Percentiles rank a stretch among this genome's conserved stretches.
phyloP scores from a whole-genome alignment of 2,329 filamentous ascomycete genomes.

The Exophiala spinifera region DNA sequence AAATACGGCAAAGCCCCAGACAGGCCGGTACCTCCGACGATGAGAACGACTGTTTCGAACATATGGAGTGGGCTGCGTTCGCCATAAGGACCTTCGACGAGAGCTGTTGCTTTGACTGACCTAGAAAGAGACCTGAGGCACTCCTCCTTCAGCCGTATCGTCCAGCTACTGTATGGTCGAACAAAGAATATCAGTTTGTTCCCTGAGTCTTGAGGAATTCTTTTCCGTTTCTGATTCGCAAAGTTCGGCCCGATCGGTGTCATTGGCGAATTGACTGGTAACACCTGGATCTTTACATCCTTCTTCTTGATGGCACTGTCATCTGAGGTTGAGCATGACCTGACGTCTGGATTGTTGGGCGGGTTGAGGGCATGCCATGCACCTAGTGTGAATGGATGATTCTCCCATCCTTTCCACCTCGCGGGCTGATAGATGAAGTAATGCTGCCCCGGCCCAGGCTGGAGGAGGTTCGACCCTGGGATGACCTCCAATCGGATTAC shows the following conservation, averaged over 20 bases:
- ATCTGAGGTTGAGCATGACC: not conserved
- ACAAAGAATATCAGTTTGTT: slow-evolving; percentile 47
- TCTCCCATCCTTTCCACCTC: slow-evolving; percentile 47
- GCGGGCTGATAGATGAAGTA: slow-evolving; percentile 51
- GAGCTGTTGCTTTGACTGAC: slow-evolving; percentile 33
- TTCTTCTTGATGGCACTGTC: not conserved
- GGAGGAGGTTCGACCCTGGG: slow-evolving; percentile 33
- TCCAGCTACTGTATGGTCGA: slow-evolving; percentile 52
- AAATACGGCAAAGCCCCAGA: slow-evolving; percentile 48
- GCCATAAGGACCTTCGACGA: slow-evolving; percentile 53
- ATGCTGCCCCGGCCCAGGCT: slow-evolving; percentile 45
- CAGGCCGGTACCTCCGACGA: slow-evolving; percentile 38
- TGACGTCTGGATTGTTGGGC: not conserved
- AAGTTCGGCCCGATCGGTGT: not conserved
- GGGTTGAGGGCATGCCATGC: slow-evolving; percentile 20
- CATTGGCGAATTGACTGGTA: not conserved
- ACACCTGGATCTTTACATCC: not conserved
- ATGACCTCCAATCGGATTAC: slow-evolving; percentile 47
- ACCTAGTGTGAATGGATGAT: slow-evolving; percentile 50
- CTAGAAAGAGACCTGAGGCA: slow-evolving; percentile 1
- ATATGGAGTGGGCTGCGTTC: slow-evolving; percentile 38
- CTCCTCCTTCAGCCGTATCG: slow-evolving; percentile 39
- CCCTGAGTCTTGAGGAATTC: slow-evolving; percentile 5
- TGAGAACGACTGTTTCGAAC: slow-evolving; percentile 52
- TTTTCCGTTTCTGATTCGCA: not conserved